Base-by-base conservation (phyloP, 345 rosid genomes). In the Erucastrum elatum region DNA sequence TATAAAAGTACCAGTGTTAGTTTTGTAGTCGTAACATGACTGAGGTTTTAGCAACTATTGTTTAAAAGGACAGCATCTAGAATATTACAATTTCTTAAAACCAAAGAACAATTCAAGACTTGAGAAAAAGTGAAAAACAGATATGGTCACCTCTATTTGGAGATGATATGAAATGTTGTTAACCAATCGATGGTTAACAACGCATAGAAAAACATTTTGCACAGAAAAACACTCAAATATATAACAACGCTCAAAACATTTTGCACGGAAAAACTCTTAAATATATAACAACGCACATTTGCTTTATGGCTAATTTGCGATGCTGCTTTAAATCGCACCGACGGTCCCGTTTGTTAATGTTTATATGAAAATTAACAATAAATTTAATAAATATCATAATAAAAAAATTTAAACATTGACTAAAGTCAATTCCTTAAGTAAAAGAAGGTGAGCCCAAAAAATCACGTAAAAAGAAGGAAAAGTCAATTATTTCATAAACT, bases 281-380 rank as follows among this genome's bases (percentile, higher is more conserved):
- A 67, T 39, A 26, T 27, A 11, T 21, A 30, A 78, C 8, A 66
- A 66, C 27, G 51, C 78, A 79, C 78, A 79, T 79, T 79, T 79
- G 51, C 68, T 79, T 59, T 6, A 62, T 74, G 77, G 6, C 68
- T 66, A 73, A 33, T 72, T 60, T 71, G 58, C 69, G 11, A 59
- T 46, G 68, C 17, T 56, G 44, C 53, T 46, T 67, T 7, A 34
- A 49, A 53, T 27, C 46, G 60, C 75, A 74, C 82, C 75, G 82
- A 74, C 78, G 82, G 70, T 68, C 75, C 77, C 70, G 46, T 65
- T n/a, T 75, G 9, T 39, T 1, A 16, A 6, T 53, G 25, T 53
- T 53, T 49, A 49, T 49, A 13, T 49, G 55, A 13, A 49, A 13
- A 4, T 13, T 49, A 4, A 5, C 55, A 49, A 4, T 49, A 62